Evolutionary conservation across 23 red algal genomes (phyloP), one percentile per base, ranked within the genome.

Genomic region (Chondrus crispus): DNA sequence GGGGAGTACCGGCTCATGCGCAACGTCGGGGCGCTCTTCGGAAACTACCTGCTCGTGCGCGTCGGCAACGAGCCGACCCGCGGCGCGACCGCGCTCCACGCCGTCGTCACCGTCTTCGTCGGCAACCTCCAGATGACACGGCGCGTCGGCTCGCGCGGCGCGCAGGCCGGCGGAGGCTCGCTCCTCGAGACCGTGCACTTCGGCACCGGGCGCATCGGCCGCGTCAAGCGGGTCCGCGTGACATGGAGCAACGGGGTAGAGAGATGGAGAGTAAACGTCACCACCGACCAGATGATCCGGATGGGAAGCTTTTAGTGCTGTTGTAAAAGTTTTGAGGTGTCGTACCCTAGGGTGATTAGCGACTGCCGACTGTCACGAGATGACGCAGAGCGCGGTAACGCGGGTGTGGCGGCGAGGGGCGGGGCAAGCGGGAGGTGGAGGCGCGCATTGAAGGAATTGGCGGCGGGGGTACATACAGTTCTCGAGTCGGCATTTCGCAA

Each of bases 121-220:
- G 87, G 87, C 7, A 13, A 18, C 3, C 38, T 90, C 12, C 44
- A 9, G 20, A 62, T 90, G 87, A 90, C 32, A 37, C 44, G 87
- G 40, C 87, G 87, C 45, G 87, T 93, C 11, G 90, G 90, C 13
- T 70, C 80, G 1, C 45, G 80, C 2, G 90, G 90, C 10, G 87
- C 52, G 70, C 80, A 12, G 90, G 90, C 13, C 46, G 71, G 3
- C 24, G 71, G 39, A 47, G 90, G 18, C n/a, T 77, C 66, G 38
- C 63, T 81, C 41, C 28, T 93, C 50, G 82, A 93, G 5, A 78
- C 55, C 12, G 37, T 86, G 46, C 90, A 93, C 68, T 93, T 93
- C 49, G 90, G 90, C 20, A 16, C 85, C 6, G 90, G 90, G 22
- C 48, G 66, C n/a, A 50, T 54, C 13, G 68, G 14, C 42, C 46